Evolutionary conservation across 2,329 filamentous ascomycete genomes (phyloP), one percentile per base, ranked within the genome.

Genomic region (Tolypocladium nubicola): DNA sequence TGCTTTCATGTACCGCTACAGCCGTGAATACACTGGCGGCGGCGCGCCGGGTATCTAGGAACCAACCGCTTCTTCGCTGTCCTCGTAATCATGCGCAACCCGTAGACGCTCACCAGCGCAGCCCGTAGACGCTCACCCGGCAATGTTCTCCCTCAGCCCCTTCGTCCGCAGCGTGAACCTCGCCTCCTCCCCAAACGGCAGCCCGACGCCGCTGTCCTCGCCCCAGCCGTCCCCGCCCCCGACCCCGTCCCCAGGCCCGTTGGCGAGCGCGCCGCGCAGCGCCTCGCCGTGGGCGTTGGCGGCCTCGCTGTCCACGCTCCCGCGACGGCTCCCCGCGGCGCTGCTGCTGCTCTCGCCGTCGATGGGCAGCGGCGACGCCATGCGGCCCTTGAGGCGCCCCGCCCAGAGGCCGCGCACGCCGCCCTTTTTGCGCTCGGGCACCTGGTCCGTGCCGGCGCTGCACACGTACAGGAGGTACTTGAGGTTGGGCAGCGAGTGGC

Each of bases 381-480:
- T 33, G 52, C 70, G 65, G 21, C 73, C 70, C 43, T 73, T 74
- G 35, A 79, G 63, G 38, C 77, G 70, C 0, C 80, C 80, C 0
- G 75, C 75, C 73, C 81, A 80, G 2, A 87, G 67, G 0, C 83
- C 84, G 35, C 82, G 72, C 0, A 87, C 78, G 11, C 83, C 84
- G 14, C 84, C 84, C 45, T 76, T 76, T 61, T 84, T 86, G 43
- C 84, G 75, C 64, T 81, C 80, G 0, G 84, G 84, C 2, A 86
- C 70, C 57, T 86, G 80, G 35, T 82, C 80, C 1, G 70, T 86
- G 0, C 91, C 91, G 0, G 91, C 90, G 38, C 89, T 94, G 63
- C 91, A 87, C 2, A 97, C 87, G 65, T 95, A 96, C 2, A 97
- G 76, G 19, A 97, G 76, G 65, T 96, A 97, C 70, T 96, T 96